phyloP scores from a whole-genome alignment of 2,329 filamentous ascomycete species.

The Trichoderma cornu-damae region DNA sequence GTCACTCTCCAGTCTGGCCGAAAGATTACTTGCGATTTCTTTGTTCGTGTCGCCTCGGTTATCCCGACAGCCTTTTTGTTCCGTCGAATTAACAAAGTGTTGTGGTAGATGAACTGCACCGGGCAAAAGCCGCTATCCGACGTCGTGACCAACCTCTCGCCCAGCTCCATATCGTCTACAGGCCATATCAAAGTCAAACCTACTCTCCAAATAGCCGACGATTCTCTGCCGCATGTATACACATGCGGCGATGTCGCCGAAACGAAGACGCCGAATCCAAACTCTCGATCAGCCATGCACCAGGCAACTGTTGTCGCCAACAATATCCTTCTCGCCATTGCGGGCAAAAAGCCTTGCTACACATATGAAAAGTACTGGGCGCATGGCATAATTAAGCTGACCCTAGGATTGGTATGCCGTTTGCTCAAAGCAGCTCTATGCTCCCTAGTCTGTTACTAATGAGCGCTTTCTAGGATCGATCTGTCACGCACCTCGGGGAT shows the following conservation, averaged over 20 bases:
- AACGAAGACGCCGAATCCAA: slow-evolving; percentile 42
- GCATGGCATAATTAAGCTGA: slow-evolving; percentile 50
- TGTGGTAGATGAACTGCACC: slow-evolving; percentile 49
- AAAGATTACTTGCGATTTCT: slow-evolving; percentile 44
- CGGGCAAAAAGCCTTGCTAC: slow-evolving; percentile 36
- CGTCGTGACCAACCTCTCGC: slow-evolving; percentile 41
- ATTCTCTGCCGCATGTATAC: slow-evolving; percentile 48
- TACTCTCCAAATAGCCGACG: slow-evolving; percentile 52
- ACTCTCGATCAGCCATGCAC: slow-evolving; percentile 49
- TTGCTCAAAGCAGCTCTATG: too few relatives aligned
- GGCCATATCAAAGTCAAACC: slow-evolving; percentile 50
- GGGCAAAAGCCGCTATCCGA: slow-evolving; percentile 55
- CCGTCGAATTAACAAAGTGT: not conserved
- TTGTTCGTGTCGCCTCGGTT: slow-evolving; percentile 34
- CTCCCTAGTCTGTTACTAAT: not conserved
- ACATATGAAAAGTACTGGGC: slow-evolving; percentile 42
- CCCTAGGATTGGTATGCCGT: slow-evolving; percentile 45
- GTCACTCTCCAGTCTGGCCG: slow-evolving; percentile 44
- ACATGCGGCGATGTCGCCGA: slow-evolving; percentile 61
- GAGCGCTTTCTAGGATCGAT: slow-evolving; percentile 36
- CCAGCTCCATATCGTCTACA: slow-evolving; percentile 40
- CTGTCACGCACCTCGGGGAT: slow-evolving; percentile 41
- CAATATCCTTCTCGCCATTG: slow-evolving; percentile 48
- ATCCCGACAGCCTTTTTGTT: too few relatives aligned
- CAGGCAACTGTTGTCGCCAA: slow-evolving; percentile 50